A percentile compares a stretch with the other conserved stretches of the same genome.
phyloP scores from a whole-genome alignment of 176 grass and related monocot species.

The Poa annua region DNA sequence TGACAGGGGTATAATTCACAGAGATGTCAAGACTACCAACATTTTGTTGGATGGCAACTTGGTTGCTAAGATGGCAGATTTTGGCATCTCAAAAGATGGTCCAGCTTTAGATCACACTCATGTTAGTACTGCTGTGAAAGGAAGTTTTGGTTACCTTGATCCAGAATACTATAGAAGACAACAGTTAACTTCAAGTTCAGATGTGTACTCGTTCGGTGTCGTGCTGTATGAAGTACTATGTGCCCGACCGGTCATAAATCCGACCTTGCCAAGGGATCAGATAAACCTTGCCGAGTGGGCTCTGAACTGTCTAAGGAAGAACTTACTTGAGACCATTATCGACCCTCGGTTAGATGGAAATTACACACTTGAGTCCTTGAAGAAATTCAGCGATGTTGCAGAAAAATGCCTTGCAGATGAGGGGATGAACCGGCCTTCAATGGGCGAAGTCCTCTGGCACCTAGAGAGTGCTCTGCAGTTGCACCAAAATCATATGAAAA shows the following conservation, averaged over 20 bases:
- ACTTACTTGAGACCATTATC: conserved; percentile 63
- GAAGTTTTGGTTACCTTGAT: conserved; percentile 97
- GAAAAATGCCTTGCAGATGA: conserved; percentile 96
- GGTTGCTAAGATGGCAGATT: conserved; percentile 91
- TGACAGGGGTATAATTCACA: conserved; percentile 85
- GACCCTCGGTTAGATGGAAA: conserved; percentile 63
- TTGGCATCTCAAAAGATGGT: conserved; percentile 87
- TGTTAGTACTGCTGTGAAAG: conserved; percentile 96
- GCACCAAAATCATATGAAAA: conserved; percentile 58
- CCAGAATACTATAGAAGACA: conserved; percentile 90
- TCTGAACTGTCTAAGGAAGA: conserved; percentile 67
- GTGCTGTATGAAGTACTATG: conserved; percentile 91
- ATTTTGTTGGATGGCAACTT: conserved; percentile 80
- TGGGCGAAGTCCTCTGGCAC: conserved; percentile 95
- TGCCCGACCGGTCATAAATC: conserved; percentile 85
- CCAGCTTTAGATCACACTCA: conserved; percentile 93
- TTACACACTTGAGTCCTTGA: conserved; percentile 71
- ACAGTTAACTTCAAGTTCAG: conserved; percentile 91
- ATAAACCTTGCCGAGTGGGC: conserved; percentile 96
- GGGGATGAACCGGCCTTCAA: conserved; percentile 64
- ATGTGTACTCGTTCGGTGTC: conserved; percentile 95
- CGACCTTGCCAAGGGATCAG: conserved; percentile 81
- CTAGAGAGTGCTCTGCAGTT: conserved; percentile 78
- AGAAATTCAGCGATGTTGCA: conserved; percentile 76
- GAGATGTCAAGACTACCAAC: conserved; percentile 97